phyloP scores from a whole-genome alignment of 768 basidiomycete species.

The Trichaptum fuscoviolaceum region DNA sequence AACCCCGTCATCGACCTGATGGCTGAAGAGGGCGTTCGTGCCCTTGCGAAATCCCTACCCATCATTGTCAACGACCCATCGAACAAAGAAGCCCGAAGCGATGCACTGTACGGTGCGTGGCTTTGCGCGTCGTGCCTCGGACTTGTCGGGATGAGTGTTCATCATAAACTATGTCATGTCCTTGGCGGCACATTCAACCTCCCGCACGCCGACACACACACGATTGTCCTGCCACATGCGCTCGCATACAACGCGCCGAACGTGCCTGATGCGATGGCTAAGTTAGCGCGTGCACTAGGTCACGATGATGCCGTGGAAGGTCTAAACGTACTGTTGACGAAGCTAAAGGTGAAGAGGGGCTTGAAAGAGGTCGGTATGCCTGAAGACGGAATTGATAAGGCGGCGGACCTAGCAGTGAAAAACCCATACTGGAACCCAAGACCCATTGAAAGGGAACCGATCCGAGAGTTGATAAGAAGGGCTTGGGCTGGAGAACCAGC shows the following conservation, averaged over 20 bases:
- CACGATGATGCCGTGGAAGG: slow-evolving; percentile 21
- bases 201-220: slow-evolving; percentile 38
- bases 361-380: slow-evolving; percentile 36
- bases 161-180: slow-evolving; percentile 37
- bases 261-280: slow-evolving; percentile 26
- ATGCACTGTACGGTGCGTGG: slow-evolving; percentile 35
- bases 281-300: slow-evolving; percentile 28
- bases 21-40: slow-evolving; percentile 32
- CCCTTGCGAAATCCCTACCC: slow-evolving; percentile 28
- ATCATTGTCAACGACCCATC: slow-evolving; percentile 22
- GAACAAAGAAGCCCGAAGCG: slow-evolving; percentile 27
- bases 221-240: slow-evolving; percentile 36
- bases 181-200: slow-evolving; percentile 36
- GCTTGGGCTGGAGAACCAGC: slow-evolving; percentile 28
- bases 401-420: slow-evolving; percentile 31
- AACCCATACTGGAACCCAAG: slow-evolving; percentile 37
- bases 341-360: slow-evolving; percentile 27
- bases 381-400: slow-evolving; percentile 34
- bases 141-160: slow-evolving; percentile 31
- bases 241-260: slow-evolving; percentile 35
- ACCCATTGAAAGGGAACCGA: slow-evolving; percentile 29
- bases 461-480: slow-evolving; percentile 24
- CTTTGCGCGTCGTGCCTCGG: slow-evolving; percentile 31
- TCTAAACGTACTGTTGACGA: slow-evolving; percentile 21
- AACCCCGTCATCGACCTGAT: slow-evolving; percentile 33